Base-by-base conservation (phyloP, 2,329 filamentous ascomycete species). In the Alternaria sp. region DNA sequence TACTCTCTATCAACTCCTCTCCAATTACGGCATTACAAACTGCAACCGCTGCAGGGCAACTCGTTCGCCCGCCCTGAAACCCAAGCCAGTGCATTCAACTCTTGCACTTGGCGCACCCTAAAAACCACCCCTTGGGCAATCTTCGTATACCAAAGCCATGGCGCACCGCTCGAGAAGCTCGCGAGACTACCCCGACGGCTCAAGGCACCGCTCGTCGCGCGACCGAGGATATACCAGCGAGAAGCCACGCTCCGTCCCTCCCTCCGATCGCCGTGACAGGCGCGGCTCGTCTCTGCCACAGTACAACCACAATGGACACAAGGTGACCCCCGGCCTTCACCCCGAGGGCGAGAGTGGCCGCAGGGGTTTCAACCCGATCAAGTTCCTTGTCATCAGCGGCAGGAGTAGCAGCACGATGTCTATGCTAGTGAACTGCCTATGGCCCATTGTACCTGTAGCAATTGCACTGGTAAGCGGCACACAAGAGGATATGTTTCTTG, bases 391-490 rank as follows among this genome's bases (percentile, higher is more conserved):
- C 66, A 89, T 93, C 58, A 86, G 85, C 75, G 89, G 88, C 80
- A 83, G 80, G 55, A 92, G 90, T 47, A 87, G 88, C 28, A 90
- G 88, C 73, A 85, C 82, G 28, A 81, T 88, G 12, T 92, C 90
- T 9, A 86, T 86, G 75, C 75, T 85, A 55, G 89, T 91, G 72
- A 93, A 93, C 75, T 71, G 92, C 25, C 84, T 94, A 37, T 94
- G 91, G 91, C 91, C 91, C 6, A 84, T 92, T 64, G 91, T 93
- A 2, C 90, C 91, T 7, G 88, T 87, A 28, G 91, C 90, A 18
- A 88, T 94, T 68, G 89, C 84, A n/a, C 81, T 92, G 80, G 74
- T 89, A 76, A 20, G 73, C 64, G 60, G n/a, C 15, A 12, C 18
- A 25, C 20, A 49, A n/a, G 25, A 4, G n/a, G 5, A 12, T 2